Percentiles rank a stretch among this genome's conserved stretches.
phyloP scores from a whole-genome alignment of 2,329 filamentous ascomycete genomes.

The Grosmannia clavigera region DNA sequence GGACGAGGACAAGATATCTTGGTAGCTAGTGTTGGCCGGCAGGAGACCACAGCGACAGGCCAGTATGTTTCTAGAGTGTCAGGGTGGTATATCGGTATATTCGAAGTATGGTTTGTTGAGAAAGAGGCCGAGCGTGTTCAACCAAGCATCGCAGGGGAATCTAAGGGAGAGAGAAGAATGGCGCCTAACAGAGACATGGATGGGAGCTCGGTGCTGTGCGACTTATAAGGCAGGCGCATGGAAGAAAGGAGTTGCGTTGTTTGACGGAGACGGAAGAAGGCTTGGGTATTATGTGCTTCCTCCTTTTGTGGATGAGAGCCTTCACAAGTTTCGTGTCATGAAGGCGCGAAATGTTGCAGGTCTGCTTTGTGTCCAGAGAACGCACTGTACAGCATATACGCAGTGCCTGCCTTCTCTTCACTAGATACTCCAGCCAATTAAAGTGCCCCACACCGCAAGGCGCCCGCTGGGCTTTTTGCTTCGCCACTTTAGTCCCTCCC shows the following conservation, averaged over 20 bases:
- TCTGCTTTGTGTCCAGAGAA: not conserved
- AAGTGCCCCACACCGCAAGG: not conserved
- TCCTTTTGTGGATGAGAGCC: not conserved
- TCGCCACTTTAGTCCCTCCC: not conserved
- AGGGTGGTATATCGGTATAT: not conserved
- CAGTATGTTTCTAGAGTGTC: not conserved
- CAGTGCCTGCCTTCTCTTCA: not conserved
- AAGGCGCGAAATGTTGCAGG: not conserved
- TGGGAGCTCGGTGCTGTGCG: not conserved
- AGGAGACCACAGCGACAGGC: not conserved
- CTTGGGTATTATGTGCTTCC: not conserved
- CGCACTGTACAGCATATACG: not conserved
- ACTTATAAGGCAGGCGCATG: not conserved
- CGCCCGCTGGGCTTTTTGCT: not conserved
- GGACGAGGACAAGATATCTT: not conserved
- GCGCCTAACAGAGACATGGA: not conserved
- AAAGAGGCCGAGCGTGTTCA: not conserved
- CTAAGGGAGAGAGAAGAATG: not conserved
- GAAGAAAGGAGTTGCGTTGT: not conserved
- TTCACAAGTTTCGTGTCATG: not conserved
- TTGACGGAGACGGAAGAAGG: not conserved
- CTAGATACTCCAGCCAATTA: not conserved
- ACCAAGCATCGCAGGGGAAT: not conserved
- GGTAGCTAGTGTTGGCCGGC: not conserved
- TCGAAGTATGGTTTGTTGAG: not conserved